Percentiles rank a stretch among this genome's conserved stretches.
These are phyloP conservation scores for Emmonsiellopsis sp. DNA, from an alignment of 2,329 filamentous ascomycete species.

Conservation along the genomic window DNA sequence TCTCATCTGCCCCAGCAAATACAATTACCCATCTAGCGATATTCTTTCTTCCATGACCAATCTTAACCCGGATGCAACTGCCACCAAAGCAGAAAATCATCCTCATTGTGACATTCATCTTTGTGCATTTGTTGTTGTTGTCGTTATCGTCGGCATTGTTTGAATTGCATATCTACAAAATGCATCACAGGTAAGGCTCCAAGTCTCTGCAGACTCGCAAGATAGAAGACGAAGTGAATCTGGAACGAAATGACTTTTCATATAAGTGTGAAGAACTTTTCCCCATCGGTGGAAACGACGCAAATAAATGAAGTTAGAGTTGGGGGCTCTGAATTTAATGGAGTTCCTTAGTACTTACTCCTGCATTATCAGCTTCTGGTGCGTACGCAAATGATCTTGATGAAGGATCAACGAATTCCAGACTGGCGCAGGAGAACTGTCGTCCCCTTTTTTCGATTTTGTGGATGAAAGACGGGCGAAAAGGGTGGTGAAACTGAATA, in stretches of 20 bases:
- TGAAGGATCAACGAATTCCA: conserved; percentile 11
- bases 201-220: conserved; percentile 25
- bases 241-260: conserved; percentile 40
- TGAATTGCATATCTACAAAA: conserved; percentile 83
- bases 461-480: conserved; percentile 49
- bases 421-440: conserved; percentile 24
- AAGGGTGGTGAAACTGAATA: conserved; percentile 51
- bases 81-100: conserved; percentile 82
- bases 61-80: conserved; percentile 76
- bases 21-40: conserved; percentile 86
- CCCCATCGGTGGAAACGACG: neutral
- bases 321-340: conserved; percentile 37
- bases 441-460: conserved; percentile 55
- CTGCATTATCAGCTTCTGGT: conserved; percentile 20
- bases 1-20: conserved; percentile 77
- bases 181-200: conserved; percentile 46
- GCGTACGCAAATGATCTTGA: too few relatives aligned
- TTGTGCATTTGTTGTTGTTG: conserved; percentile 79
- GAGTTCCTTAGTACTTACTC: conserved; percentile 45
- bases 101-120: conserved; percentile 72
- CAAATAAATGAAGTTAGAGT: conserved; percentile 16
- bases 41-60: conserved; percentile 76
- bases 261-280: conserved; percentile 35
- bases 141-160: conserved; percentile 78
- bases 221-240: conserved; percentile 13